Conservation (phyloP, 1,284 basidiomycete genomes). For the Schizopora paradoxa region DNA sequence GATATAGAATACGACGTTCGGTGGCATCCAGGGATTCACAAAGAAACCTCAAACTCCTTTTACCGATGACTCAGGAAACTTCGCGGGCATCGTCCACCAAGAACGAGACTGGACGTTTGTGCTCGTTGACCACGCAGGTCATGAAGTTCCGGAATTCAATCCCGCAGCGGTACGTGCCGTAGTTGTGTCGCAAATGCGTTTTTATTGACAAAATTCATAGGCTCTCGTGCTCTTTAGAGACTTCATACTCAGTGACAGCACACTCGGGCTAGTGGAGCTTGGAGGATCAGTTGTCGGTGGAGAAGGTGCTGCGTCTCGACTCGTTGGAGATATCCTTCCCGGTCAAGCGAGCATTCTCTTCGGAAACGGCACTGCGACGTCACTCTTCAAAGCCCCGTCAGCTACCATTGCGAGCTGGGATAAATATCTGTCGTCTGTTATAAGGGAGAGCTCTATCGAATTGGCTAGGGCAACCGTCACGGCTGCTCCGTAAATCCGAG, state of each 20-base stretch:
- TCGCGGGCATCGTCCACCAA: constrained; percentile 29
- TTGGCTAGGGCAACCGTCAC: too few species aligned
- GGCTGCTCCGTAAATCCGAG: too few species aligned
- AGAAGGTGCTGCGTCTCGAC: constrained; percentile 37
- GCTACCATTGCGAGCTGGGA: constrained; percentile 56
- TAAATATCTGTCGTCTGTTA: constrained; percentile 25
- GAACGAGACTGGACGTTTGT: constrained; percentile 29
- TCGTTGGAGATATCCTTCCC: constrained; percentile 38
- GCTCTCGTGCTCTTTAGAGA: constrained; percentile 52
- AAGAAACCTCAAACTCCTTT: constrained; percentile 21
- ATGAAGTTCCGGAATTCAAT: constrained; percentile 26
- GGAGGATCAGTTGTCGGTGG: constrained; percentile 45
- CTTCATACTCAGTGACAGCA: constrained; percentile 52
- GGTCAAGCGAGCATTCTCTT: constrained; percentile 50
- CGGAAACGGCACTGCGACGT: constrained; percentile 42
- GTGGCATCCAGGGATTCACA: constrained; percentile 20
- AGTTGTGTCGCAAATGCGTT: too few species aligned
- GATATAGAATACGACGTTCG: constrained; percentile 26
- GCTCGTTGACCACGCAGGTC: constrained; percentile 27
- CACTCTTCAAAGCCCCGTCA: constrained; percentile 45
- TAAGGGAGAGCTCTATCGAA: too few species aligned
- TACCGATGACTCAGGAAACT: constrained; percentile 25
- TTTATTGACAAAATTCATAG: too few species aligned
- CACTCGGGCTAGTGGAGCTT: constrained; percentile 45
- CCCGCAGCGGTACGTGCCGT: constrained; percentile 24